Base-by-base conservation (phyloP, 257 asterid species). In the Scutellaria minor region DNA sequence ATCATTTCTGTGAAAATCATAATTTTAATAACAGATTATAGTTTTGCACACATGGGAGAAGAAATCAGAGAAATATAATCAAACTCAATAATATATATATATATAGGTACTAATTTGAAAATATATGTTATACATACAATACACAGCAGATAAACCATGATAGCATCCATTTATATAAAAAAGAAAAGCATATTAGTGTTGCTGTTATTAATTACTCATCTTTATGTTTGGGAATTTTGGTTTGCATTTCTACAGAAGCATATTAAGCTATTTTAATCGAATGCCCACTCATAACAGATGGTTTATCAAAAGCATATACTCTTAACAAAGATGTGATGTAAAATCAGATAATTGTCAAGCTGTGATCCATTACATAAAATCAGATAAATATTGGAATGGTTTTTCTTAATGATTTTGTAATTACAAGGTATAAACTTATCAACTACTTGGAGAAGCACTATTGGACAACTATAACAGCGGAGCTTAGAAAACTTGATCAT, bases 201-300 rank as follows among this genome's bases (percentile, higher is more conserved):
- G 47, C 18, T 51, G 72, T 55, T 67, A 35, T 20, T 12, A 24
- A n/a, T 22, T 55, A 56, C 12, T 58, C n/a, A 54, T 52, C 63
- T 54, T 52, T 37, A 39, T 67, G 52, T 40, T 41, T 47, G 53
- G 53, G 53, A 5, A 9, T 47, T 24, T 2, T 15, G n/a, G 6
- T 67, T 50, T 14, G 62, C 24, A 31, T 3, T 56, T 56, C 41
- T 56, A 56, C 15, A 56, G 41, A 22, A 24, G 39, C 39, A 8
- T 3, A 50, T 50, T 56, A 10, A 8, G 40, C 37, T 31, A 31
- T 31, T 31, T 31, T 31, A 3, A 31, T 31, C 9, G 27, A 1
- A 9, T 22, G 3, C 27, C 41, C 24, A 20, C 45, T 61, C 48
- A 8, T 61, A 39, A n/a, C 10, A 6, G 66, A 37, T 39, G 50